Percentiles rank a stretch among this genome's conserved stretches.
phyloP scores from a whole-genome alignment of 305 asterid genomes.

The Salvia sclarea region DNA sequence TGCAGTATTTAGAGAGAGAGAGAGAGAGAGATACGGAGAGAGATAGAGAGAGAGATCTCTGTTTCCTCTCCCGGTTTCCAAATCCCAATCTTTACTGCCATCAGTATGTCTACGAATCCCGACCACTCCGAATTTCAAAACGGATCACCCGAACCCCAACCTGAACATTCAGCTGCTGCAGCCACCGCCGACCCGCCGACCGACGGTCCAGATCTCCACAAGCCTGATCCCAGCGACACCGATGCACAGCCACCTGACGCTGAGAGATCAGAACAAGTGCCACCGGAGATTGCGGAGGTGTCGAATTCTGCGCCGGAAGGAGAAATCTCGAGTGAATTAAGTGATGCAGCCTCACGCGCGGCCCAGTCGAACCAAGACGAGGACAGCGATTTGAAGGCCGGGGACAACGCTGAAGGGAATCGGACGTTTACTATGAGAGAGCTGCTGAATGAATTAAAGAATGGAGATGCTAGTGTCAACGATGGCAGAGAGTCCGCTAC shows the following conservation, averaged over 20 bases:
- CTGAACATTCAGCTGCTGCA: slow-evolving; percentile 33
- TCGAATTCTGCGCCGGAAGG: slow-evolving; percentile 39
- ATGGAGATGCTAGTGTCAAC: slow-evolving; percentile 55
- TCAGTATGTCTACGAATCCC: slow-evolving; percentile 50
- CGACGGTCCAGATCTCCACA: slow-evolving; percentile 49
- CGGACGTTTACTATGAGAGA: slow-evolving; percentile 94
- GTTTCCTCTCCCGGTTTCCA: slow-evolving; percentile 34
- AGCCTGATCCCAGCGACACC: slow-evolving; percentile 38
- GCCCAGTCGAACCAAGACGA: slow-evolving; percentile 40
- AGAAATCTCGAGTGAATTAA: slow-evolving; percentile 39
- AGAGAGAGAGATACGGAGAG: background rate
- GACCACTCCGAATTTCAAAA: slow-evolving; percentile 44
- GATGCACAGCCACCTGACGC: slow-evolving; percentile 41
- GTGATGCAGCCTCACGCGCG: slow-evolving; percentile 32
- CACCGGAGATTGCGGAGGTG: slow-evolving; percentile 40
- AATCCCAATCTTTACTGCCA: slow-evolving; percentile 29
- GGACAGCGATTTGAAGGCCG: slow-evolving; percentile 44
- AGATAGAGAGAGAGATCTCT: slow-evolving; percentile 35
- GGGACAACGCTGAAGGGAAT: slow-evolving; percentile 58
- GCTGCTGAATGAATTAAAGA: slow-evolving; percentile 84
- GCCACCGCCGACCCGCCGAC: slow-evolving; percentile 35
- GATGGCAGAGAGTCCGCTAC: slow-evolving; percentile 50
- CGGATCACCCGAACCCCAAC: slow-evolving; percentile 34
- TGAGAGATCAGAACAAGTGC: slow-evolving; percentile 40
- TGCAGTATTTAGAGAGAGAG: background rate